Base-by-base conservation (phyloP, 1,139 yeast species). In the Debaryomyces udenii region DNA sequence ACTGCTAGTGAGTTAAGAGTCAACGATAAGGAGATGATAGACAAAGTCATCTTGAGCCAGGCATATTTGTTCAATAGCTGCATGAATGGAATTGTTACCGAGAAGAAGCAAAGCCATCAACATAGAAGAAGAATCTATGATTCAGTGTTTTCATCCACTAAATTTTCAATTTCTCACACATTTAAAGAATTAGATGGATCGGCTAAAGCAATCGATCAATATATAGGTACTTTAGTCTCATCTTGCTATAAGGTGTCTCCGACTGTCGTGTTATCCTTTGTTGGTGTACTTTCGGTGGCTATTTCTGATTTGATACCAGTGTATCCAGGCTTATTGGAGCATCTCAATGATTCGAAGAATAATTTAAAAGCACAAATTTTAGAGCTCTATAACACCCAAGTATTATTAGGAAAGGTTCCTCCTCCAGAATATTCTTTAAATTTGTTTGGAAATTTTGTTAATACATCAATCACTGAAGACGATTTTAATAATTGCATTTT, bases 51-150 rank as follows among this genome's bases (percentile, higher is more conserved):
- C 29, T 42, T 36, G 23, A 42, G 60, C 26, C 68, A 62, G 38
- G 61, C 64, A 1, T 39, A 44, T 27, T 44, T 64, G 9, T 55
- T 64, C 40, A 44, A 49, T 44, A 47, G 46, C 30, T 53, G 62
- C 38, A 48, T 57, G 13, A 47, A 44, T 9, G 35, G 31, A 14
- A 41, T 37, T 17, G 33, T 34, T 31, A 30, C 18, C 17, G 29
- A 16, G 24, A 24, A 24, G 9, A 22, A 28, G 6, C 31, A 33
- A 6, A 29, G 18, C 11, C 18, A 14, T 6, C 32, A 30, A 18
- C 86, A 79, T 53, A 71, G 69, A 45, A 62, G 59, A 42, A 77
- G 87, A 59, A 63, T 81, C 23, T 59, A 74, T 49, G 62, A 62
- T 6, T 63, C 80, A 5, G 66, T 74, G 9, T 49, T 76, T 32